Conservation (phyloP, 768 basidiomycete species). For the Leccinum disarticulatum region DNA sequence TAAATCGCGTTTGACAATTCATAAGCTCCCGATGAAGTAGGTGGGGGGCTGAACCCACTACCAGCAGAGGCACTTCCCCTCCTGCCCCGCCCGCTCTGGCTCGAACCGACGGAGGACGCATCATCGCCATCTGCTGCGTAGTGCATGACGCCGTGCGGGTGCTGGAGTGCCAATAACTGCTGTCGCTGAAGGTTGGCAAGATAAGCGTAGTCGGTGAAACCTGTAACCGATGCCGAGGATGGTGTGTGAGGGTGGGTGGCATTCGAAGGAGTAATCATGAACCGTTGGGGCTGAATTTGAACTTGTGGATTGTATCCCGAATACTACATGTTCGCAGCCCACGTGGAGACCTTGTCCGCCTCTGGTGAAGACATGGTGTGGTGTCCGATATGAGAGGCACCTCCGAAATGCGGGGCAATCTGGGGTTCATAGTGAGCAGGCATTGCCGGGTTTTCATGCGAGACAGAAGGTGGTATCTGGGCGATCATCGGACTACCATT, state of each 20-base stretch:
- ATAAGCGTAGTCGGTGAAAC: slow-evolving; percentile 23
- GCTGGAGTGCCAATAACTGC: slow-evolving; percentile 34
- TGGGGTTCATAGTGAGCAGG: slow-evolving; percentile 44
- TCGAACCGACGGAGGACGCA: slow-evolving; percentile 38
- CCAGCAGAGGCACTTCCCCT: slow-evolving; percentile 34
- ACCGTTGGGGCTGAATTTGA: slow-evolving; percentile 34
- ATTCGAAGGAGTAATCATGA: slow-evolving; percentile 44
- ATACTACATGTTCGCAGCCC: slow-evolving; percentile 32
- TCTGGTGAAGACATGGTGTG: slow-evolving; percentile 22
- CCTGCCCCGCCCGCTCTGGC: slow-evolving; percentile 32
- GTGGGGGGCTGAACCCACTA: slow-evolving; percentile 34
- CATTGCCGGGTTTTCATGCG: slow-evolving; percentile 56
- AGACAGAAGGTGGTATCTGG: slow-evolving; percentile 40
- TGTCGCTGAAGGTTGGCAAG: slow-evolving; percentile 27
- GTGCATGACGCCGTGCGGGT: slow-evolving; percentile 25
- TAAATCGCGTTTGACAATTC: slow-evolving; percentile 33
- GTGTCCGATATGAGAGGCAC: slow-evolving; percentile 20
- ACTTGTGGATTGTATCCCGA: slow-evolving; percentile 24
- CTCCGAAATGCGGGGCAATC: slow-evolving; percentile 29
- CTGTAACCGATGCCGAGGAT: slow-evolving; percentile 12
- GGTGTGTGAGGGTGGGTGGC: slow-evolving; percentile 34
- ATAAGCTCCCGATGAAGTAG: slow-evolving; percentile 32
- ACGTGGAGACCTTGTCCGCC: slow-evolving; percentile 28
- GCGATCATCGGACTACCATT: slow-evolving; percentile 47
- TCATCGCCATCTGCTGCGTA: slow-evolving; percentile 40